Percentiles rank a stretch among this genome's conserved stretches.
Conservation (phyloP, 1,139 yeast species). For the Pichia sp. region DNA sequence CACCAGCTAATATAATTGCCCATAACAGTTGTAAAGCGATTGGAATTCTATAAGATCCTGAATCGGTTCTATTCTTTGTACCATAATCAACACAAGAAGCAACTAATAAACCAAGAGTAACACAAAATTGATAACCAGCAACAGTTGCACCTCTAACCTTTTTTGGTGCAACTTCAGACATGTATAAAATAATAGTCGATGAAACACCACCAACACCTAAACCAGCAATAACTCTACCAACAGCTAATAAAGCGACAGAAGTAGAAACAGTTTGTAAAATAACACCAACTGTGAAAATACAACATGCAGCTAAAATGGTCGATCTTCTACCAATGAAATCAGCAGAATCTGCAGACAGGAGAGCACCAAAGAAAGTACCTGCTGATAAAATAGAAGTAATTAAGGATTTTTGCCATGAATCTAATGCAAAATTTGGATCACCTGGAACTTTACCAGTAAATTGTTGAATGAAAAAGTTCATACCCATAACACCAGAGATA, state of each 20-base stretch:
- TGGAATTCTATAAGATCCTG: conserved; percentile 63
- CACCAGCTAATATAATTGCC: conserved; percentile 46
- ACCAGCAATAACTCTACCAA: conserved; percentile 60
- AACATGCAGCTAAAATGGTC: conserved; percentile 45
- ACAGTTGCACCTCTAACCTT: conserved; percentile 65
- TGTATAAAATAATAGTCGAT: conserved; percentile 60
- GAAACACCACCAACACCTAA: conserved; percentile 66
- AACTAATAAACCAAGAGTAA: conserved; percentile 62
- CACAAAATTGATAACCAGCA: conserved; percentile 60
- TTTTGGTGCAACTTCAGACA: conserved; percentile 67
- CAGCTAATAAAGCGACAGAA: conserved; percentile 38
- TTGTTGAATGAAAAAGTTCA: conserved; percentile 39
- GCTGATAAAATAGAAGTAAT: conserved; percentile 52
- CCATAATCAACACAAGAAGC: conserved; percentile 66
- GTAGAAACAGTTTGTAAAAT: conserved; percentile 55
- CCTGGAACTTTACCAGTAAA: conserved; percentile 30
- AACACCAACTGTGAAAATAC: conserved; percentile 55
- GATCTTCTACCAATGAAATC: conserved; percentile 59
- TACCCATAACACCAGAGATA: conserved; percentile 51
- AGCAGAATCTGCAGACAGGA: conserved; percentile 49
- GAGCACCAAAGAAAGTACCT: conserved; percentile 54
- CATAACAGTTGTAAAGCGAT: conserved; percentile 50
- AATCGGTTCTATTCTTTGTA: conserved; percentile 43
- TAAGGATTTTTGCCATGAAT: conserved; percentile 35
- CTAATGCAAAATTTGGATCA: conserved; percentile 18